Base-by-base conservation (phyloP, 2,329 filamentous ascomycete species). In the Chaetothyriales sp. region DNA sequence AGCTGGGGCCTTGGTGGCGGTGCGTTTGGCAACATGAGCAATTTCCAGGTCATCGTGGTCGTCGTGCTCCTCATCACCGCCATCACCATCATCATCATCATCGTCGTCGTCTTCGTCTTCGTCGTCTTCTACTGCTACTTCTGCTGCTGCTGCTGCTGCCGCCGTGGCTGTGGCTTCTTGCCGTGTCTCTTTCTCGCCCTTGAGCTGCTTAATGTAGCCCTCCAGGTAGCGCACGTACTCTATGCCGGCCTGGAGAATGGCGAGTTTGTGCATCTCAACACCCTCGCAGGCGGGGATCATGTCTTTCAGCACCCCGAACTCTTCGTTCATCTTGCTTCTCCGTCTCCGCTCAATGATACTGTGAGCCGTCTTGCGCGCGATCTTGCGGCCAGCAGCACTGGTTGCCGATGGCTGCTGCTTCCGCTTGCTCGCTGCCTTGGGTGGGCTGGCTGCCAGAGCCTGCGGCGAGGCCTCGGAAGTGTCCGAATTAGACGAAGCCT, bases 311-410 rank as follows among this genome's bases (percentile, higher is more conserved):
- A 93, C 84, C 1, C 81, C 84, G 70, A 96, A 96, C 69, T 96
- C 92, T 65, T 96, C 90, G 60, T 98, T 96, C 90, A 96, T 98
- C 73, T 96, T 98, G 10, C 86, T 94, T 55, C 92, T 76, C 60
- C 92, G 73, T 52, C 90, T 73, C 45, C 92, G 76, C 70, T 98
- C 92, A 60, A 96, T 98, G 58, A 96, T 70, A 62, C 88, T 95
- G 64, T 98, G 92, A 9, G 92, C 92, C 1, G 90, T 96, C 70
- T 95, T 96, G 58, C 92, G 78, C 5, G 92, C 89, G 59, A 92
- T 93, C 72, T 95, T 96, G 51, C 88, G 78, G n/a, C 88, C 88
- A 0, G 89, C 88, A 1, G 86, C 86, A 59, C 84, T 94, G 5
- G 82, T 84, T 1, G 79, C 77, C 48, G 78, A 81, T 1, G 81